These are phyloP conservation scores for Mycena galopus DNA, from an alignment of 768 basidiomycete species.

Conservation along the genomic window DNA sequence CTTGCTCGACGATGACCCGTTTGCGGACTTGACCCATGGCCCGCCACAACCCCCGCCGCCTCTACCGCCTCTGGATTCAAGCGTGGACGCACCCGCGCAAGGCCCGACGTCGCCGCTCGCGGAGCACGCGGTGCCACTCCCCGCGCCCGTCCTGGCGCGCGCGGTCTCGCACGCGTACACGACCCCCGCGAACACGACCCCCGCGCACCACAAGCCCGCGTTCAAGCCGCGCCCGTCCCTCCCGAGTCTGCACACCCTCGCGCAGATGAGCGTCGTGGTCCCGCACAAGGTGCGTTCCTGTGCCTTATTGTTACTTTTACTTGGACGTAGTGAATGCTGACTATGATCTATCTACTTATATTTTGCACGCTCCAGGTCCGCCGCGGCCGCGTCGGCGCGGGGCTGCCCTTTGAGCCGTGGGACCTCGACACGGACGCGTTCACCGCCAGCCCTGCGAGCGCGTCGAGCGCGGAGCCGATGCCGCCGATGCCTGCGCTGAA, in stretches of 20 bases:
- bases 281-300: slow-evolving; percentile 62
- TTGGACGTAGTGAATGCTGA: slow-evolving; percentile 36
- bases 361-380: slow-evolving; percentile 58
- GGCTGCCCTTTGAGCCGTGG: slow-evolving; percentile 69
- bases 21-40: slow-evolving; percentile 66
- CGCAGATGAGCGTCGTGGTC: slow-evolving; percentile 60
- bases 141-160: slow-evolving; percentile 30
- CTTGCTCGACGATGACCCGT: slow-evolving; percentile 81
- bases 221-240: slow-evolving; percentile 63
- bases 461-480: not conserved
- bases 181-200: slow-evolving; percentile 50
- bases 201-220: slow-evolving; percentile 63
- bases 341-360: not conserved
- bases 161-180: slow-evolving; percentile 36
- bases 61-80: not conserved
- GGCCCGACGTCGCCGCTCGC: slow-evolving; percentile 17
- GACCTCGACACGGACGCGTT: slow-evolving; percentile 45
- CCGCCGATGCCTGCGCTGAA: no score
- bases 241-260: slow-evolving; percentile 64
- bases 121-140: slow-evolving; percentile 10
- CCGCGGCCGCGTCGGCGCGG: slow-evolving; percentile 65
- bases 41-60: not conserved
- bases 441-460: slow-evolving; percentile 23
- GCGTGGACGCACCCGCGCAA: no score
- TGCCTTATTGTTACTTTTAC: no score